phyloP scores from a whole-genome alignment of 305 asterid genomes.

The Solanum hybrid region DNA sequence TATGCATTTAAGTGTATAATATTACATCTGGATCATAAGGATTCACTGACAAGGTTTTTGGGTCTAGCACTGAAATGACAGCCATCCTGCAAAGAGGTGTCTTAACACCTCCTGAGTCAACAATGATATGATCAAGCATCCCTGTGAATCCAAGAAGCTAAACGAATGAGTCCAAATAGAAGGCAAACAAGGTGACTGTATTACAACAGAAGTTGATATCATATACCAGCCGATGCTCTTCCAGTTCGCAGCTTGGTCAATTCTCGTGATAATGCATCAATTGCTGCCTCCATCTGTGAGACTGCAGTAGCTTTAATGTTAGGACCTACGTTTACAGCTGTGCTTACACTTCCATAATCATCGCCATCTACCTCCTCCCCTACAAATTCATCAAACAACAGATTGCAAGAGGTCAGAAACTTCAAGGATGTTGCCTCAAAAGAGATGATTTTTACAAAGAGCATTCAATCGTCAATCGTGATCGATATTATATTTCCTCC shows the following conservation, averaged over 20 bases:
- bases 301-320: slow-evolving; percentile 39
- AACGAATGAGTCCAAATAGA: not conserved
- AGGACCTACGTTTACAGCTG: slow-evolving; percentile 36
- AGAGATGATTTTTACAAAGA: not conserved
- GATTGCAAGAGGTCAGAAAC: not conserved
- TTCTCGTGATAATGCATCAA: slow-evolving; percentile 80
- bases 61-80: slow-evolving; percentile 73
- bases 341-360: slow-evolving; percentile 21
- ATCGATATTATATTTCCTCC: not conserved
- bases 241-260: slow-evolving; percentile 80
- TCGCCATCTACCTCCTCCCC: slow-evolving; percentile 28
- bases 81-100: slow-evolving; percentile 83
- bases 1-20: not conserved
- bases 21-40: slow-evolving; percentile 82
- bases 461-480: not conserved
- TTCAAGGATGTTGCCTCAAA: not conserved
- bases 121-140: slow-evolving; percentile 91
- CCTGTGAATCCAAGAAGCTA: slow-evolving; percentile 34
- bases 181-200: not conserved
- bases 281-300: slow-evolving; percentile 77
- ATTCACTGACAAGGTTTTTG: slow-evolving; percentile 75
- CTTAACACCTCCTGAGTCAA: slow-evolving; percentile 64
- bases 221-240: slow-evolving; percentile 73
- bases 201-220: not conserved
- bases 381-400: not conserved